Base-by-base conservation (phyloP, 2,329 filamentous ascomycete species). In the Microcera coccophila region DNA sequence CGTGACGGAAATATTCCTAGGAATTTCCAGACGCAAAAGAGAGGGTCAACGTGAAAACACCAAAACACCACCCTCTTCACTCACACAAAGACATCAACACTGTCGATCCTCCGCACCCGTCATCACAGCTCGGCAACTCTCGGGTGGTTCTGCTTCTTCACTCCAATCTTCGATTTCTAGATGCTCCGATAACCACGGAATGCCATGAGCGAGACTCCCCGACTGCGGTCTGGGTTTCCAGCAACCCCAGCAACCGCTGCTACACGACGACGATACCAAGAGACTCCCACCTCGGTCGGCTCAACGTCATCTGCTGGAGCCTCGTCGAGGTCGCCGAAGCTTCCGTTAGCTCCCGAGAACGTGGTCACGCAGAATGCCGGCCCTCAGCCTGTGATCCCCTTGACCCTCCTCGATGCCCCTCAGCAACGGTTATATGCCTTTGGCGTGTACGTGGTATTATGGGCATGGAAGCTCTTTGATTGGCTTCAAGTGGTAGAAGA, bases 381-480 rank as follows among this genome's bases (percentile, higher is more conserved):
- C 29, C 62, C 54, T 50, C 62, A 71, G 40, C 90, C 93, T 24
- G 69, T 95, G 42, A 90, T 98, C 59, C 86, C 93, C 11, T 73
- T 88, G 50, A 78, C 81, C 52, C 71, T 95, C 36, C 76, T 97
- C 64, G 91, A 97, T 71, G 88, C 88, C 35, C 91, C 93, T 5
- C 87, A 87, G 39, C 93, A 98, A 69, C 82, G 93, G 42, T 79
- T 95, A 57, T 96, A 95, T 63, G 84, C 89, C 36, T 78, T 85
- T 50, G 84, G 81, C n/a, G 68, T 95, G 52, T 97, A 95, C 64
- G 65, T 83, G 32, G 73, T 78, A 22, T 69, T 98, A 18, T 77
- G 87, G 66, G 82, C 82, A 47, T 97, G 88, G 84, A 84, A 89
- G 58, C 68, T 93, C 24, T 95, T 90, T 65, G 90, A 98, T 70